Percentiles rank a stretch among this genome's conserved stretches.
Evolutionary conservation across 163 green algal genomes (phyloP).

Genomic region (Picocystis sp.): DNA sequence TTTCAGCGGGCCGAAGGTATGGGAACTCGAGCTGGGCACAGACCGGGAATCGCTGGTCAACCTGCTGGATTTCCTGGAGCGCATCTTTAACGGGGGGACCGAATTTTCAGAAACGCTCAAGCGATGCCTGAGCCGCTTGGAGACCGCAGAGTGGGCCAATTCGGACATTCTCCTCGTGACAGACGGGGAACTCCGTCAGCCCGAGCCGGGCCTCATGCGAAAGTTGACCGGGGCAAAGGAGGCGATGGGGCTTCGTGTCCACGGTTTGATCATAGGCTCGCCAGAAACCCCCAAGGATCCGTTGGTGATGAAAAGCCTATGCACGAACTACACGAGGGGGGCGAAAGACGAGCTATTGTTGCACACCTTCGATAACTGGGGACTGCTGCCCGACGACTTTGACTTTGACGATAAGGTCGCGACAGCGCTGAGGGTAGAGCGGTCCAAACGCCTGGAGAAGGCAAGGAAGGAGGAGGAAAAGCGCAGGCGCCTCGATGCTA

Average conservation of each 20-base stretch:
- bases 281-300: conserved; percentile 64
- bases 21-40: no score
- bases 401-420: no score
- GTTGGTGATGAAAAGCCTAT: conserved; percentile 55
- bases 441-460: no score
- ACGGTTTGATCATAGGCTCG: conserved; percentile 52
- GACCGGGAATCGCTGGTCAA: not conserved
- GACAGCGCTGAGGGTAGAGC: no score
- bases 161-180: conserved; percentile 59
- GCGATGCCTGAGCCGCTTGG: conserved; percentile 46
- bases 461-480: no score
- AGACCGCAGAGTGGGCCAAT: conserved; percentile 61
- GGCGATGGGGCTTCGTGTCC: conserved; percentile 53
- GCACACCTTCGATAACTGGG: no score
- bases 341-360: no score
- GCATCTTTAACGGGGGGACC: conserved; percentile 56
- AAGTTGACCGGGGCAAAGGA: conserved; percentile 66
- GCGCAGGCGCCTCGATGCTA: no score
- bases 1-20: conserved; percentile 23
- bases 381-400: no score
- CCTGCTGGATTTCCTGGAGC: no score
- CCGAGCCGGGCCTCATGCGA: conserved; percentile 52
- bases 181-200: conserved; percentile 68
- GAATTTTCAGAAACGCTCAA: conserved; percentile 67
- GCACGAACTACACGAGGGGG: conserved; percentile 25